Percentiles rank a stretch among this genome's conserved stretches.
Conservation (phyloP, 176 grass and related monocot genomes). For the Zoysia japonica region DNA sequence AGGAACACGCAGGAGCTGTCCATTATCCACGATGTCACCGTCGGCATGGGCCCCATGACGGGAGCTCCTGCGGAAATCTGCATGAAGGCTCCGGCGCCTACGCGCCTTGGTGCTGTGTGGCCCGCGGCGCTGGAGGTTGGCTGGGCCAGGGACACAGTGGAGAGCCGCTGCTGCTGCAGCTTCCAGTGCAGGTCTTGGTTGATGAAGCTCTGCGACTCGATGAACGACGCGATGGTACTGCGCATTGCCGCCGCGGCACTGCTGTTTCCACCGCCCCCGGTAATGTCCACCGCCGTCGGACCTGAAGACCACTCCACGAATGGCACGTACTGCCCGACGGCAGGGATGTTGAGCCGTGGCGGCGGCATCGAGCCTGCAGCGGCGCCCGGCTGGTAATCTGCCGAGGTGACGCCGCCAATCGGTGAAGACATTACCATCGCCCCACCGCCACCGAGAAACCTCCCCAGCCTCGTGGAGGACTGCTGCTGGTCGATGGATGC, state of each 20-base stretch:
- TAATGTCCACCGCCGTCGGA: not conserved
- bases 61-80: conserved; percentile 32
- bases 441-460: conserved; percentile 21
- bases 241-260: not conserved
- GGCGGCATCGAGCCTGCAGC: conserved; percentile 42
- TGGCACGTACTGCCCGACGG: conserved; percentile 59
- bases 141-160: conserved; percentile 54
- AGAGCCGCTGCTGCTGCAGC: conserved; percentile 87
- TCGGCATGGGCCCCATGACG: conserved; percentile 34
- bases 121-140: conserved; percentile 3
- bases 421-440: conserved; percentile 1
- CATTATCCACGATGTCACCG: conserved; percentile 51
- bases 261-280: not conserved
- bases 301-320: conserved; percentile 51
- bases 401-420: not conserved
- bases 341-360: conserved; percentile 40
- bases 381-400: conserved; percentile 44
- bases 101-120: not conserved
- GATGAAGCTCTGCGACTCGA: conserved; percentile 96
- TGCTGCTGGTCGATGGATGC: conserved; percentile 16
- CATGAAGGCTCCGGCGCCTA: conserved; percentile 29
- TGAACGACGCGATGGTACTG: conserved; percentile 76
- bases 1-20: conserved; percentile 38
- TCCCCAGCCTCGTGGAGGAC: conserved; percentile 16
- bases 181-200: conserved; percentile 98